Base-by-base conservation (phyloP, 176 grass and related monocot species). In the Triticum timopheevii region DNA sequence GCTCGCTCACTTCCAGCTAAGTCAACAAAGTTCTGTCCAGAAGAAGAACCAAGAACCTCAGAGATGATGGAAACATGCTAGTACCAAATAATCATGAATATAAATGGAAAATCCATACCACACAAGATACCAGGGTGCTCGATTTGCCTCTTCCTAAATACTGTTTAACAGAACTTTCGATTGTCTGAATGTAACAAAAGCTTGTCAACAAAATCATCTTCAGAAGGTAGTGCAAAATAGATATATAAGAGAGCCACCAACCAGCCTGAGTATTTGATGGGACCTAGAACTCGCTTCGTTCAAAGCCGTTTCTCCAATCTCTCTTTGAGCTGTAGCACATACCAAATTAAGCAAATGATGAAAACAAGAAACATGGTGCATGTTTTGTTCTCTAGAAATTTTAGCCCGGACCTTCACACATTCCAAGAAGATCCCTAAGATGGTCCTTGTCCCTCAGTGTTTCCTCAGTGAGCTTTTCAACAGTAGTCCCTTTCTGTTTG, bases 191-290 rank as follows among this genome's bases (percentile, higher is more conserved):
- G 78, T 66, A 79, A 72, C 25, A 81, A 50, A 84, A 70, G 20
- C 38, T 8, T 40, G 7, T 93, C 31, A 87, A 58, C 61, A 88
- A 34, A 33, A 17, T 22, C 34, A 71, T 69, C 33, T 17, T 30
- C 31, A 80, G 13, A 31, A 38, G 63, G 22, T 70, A 50, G 56
- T 61, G 10, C 62, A 28, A 22, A 76, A 17, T 34, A 69, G 20
- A 68, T 8, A 84, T 84, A 38, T 69, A 80, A 79, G 30, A 84
- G n/a, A 39, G 39, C 16, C 61, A 73, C 93, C 45, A 58, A 98
- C 97, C 94, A 99, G 84, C 90, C 97, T 91, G 67, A 99, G 97
- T 90, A 99, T 97, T 91, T 99, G 97, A 91, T 99, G 97, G 45
- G 97, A 97, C 82, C 97, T 94, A 42, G 97, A 99, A 85, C 97